These are phyloP conservation scores for Torulaspora quercuum DNA, from an alignment of 805 yeast species.

Conservation along the genomic window DNA sequence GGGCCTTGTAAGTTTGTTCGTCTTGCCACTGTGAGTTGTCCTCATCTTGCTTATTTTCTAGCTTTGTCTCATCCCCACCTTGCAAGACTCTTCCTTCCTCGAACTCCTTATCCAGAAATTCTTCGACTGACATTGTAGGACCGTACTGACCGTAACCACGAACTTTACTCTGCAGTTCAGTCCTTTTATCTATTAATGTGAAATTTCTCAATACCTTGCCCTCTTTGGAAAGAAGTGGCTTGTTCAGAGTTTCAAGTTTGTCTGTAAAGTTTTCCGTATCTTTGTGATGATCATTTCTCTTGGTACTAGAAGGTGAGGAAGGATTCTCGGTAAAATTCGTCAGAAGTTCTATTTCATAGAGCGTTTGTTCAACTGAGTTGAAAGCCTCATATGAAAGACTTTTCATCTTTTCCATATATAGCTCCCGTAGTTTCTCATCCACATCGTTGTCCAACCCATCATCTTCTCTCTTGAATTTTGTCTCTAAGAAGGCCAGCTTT, in stretches of 20 bases:
- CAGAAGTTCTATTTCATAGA: slow-evolving; percentile 68
- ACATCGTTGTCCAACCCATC: slow-evolving; percentile 42
- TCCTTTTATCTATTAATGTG: slow-evolving; percentile 59
- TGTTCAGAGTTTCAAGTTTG: slow-evolving; percentile 50
- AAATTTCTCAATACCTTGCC: slow-evolving; percentile 87
- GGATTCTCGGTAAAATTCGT: slow-evolving; percentile 37
- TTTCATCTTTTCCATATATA: slow-evolving; percentile 54
- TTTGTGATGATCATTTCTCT: slow-evolving; percentile 11
- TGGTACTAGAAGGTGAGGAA: slow-evolving; percentile 18
- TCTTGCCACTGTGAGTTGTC: slow-evolving; percentile 62
- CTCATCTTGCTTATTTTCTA: slow-evolving; percentile 49
- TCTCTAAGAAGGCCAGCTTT: slow-evolving; percentile 42
- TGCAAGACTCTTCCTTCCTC: slow-evolving; percentile 76
- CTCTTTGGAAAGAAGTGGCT: slow-evolving; percentile 57
- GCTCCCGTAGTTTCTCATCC: slow-evolving; percentile 59
- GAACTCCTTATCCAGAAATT: slow-evolving; percentile 79
- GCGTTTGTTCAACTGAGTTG: slow-evolving; percentile 51
- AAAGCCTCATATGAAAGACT: slow-evolving; percentile 53
- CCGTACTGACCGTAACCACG: slow-evolving; percentile 88
- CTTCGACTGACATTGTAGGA: slow-evolving; percentile 95
- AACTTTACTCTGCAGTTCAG: slow-evolving; percentile 59
- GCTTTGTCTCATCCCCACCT: slow-evolving; percentile 42
- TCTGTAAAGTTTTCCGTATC: slow-evolving; percentile 58
- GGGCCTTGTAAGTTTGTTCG: slow-evolving; percentile 63
- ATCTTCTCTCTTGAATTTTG: slow-evolving; percentile 33